Evolutionary conservation across 306 rosid species (phyloP).

Genomic region (Lablab purpureus): DNA sequence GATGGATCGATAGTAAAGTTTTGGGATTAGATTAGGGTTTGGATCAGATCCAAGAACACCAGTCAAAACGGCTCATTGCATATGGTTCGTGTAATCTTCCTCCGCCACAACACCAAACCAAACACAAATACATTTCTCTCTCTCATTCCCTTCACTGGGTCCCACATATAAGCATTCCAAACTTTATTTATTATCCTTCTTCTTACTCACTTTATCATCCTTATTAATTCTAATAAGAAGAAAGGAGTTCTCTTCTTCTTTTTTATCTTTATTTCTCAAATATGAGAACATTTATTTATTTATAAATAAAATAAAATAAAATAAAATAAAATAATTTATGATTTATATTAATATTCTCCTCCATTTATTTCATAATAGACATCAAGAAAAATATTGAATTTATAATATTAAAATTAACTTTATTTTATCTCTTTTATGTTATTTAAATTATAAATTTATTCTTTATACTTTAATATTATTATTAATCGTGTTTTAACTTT

Average conservation of each 20-base stretch:
- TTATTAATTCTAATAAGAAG: not conserved
- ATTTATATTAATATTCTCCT: too few relatives aligned
- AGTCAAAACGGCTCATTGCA: constrained; percentile 11
- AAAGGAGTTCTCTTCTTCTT: too few relatives aligned
- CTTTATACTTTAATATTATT: too few relatives aligned
- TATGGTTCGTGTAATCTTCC: constrained; percentile 34
- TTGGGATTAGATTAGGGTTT: constrained; percentile 16
- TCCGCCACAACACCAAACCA: constrained; percentile 36
- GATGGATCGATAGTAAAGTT: not conserved
- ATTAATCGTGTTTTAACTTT: not conserved
- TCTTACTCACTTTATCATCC: not conserved
- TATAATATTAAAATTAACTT: too few relatives aligned
- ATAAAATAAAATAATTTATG: too few relatives aligned
- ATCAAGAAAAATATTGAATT: too few relatives aligned
- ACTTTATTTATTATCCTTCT: not conserved
- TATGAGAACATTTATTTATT: too few relatives aligned
- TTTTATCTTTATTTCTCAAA: too few relatives aligned
- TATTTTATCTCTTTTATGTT: too few relatives aligned
- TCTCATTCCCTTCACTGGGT: not conserved
- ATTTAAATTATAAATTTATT: too few relatives aligned
- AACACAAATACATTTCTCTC: not conserved
- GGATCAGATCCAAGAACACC: not conserved
- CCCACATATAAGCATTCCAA: not conserved
- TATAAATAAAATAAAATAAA: too few relatives aligned
- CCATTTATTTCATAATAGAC: too few relatives aligned